Conservation (phyloP, 2,329 filamentous ascomycete genomes). For the Calonectria pseudoturangicola region DNA sequence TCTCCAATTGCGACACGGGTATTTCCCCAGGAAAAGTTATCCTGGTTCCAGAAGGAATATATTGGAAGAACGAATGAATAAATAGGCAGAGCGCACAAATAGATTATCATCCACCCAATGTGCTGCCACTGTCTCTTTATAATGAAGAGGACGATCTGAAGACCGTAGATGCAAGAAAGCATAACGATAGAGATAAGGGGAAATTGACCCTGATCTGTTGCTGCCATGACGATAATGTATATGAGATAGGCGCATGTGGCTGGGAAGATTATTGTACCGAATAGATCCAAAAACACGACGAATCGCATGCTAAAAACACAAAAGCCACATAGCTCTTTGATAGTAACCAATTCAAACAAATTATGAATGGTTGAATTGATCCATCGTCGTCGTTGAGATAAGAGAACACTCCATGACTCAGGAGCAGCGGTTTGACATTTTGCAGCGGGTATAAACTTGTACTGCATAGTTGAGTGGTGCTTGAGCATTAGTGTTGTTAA, state of each 20-base stretch:
- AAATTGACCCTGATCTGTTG: slow-evolving; percentile 81
- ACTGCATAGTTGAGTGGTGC: slow-evolving; percentile 95
- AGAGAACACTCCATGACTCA: slow-evolving; percentile 92
- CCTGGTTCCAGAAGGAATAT: slow-evolving; percentile 99
- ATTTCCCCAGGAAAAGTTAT: slow-evolving; percentile 99
- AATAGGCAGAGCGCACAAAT: slow-evolving; percentile 93
- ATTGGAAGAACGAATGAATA: slow-evolving; percentile 93
- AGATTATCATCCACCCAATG: slow-evolving; percentile 99
- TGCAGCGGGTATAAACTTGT: slow-evolving; percentile 95
- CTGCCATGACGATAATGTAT: slow-evolving; percentile 75
- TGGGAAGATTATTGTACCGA: slow-evolving; percentile 93
- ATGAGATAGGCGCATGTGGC: slow-evolving; percentile 92
- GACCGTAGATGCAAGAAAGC: slow-evolving; percentile 94
- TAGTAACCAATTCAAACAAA: slow-evolving; percentile 89
- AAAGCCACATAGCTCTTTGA: slow-evolving; percentile 97
- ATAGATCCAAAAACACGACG: slow-evolving; percentile 94
- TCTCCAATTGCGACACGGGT: slow-evolving; percentile 98
- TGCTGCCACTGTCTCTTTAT: slow-evolving; percentile 98
- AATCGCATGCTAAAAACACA: slow-evolving; percentile 99
- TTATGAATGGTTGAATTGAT: slow-evolving; percentile 99
- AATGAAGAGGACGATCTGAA: slow-evolving; percentile 97
- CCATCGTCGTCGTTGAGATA: slow-evolving; percentile 99
- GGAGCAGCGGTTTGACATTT: slow-evolving; percentile 95
- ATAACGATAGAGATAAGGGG: slow-evolving; percentile 92
- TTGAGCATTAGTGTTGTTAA: slow-evolving; percentile 98